phyloP scores from a whole-genome alignment of 805 yeast species.

The Candida dendrica region DNA sequence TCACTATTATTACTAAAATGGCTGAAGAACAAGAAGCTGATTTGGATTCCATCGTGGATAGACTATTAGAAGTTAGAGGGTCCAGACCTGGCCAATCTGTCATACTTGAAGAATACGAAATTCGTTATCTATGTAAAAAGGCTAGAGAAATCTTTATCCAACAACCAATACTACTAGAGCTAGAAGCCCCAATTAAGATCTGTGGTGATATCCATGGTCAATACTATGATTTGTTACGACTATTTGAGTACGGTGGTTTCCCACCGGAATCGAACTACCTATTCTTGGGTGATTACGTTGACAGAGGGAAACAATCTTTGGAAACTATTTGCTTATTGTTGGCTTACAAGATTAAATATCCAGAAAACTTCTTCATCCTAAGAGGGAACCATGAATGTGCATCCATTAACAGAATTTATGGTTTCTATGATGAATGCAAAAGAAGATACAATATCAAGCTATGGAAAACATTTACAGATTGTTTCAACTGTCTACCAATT shows the following conservation, averaged over 20 bases:
- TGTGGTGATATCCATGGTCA: constrained; percentile 99
- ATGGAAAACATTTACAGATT: constrained; percentile 98
- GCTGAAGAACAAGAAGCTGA: constrained; percentile 70
- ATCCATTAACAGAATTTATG: constrained; percentile 93
- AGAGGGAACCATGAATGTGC: constrained; percentile 99
- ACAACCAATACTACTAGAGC: constrained; percentile 91
- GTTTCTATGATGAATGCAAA: constrained; percentile 97
- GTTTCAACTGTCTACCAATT: constrained; percentile 96
- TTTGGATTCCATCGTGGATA: constrained; percentile 93
- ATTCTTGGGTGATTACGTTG: constrained; percentile 95
- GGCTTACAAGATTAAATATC: constrained; percentile 96
- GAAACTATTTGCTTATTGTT: constrained; percentile 91
- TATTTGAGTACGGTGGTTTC: constrained; percentile 97
- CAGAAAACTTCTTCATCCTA: constrained; percentile 92
- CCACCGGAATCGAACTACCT: constrained; percentile 98
- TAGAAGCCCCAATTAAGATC: constrained; percentile 92
- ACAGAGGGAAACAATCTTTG: constrained; percentile 95
- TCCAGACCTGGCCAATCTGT: constrained; percentile 98
- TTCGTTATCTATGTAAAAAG: constrained; percentile 90
- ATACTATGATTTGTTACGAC: constrained; percentile 89
- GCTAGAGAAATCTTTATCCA: constrained; percentile 97
- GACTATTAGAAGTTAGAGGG: constrained; percentile 95
- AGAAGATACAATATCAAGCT: constrained; percentile 96
- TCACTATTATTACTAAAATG: constrained; percentile 16
- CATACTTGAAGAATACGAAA: constrained; percentile 87